These are phyloP conservation scores for Peterozyma toletana DNA, from an alignment of 805 yeast species.

Conservation along the genomic window DNA sequence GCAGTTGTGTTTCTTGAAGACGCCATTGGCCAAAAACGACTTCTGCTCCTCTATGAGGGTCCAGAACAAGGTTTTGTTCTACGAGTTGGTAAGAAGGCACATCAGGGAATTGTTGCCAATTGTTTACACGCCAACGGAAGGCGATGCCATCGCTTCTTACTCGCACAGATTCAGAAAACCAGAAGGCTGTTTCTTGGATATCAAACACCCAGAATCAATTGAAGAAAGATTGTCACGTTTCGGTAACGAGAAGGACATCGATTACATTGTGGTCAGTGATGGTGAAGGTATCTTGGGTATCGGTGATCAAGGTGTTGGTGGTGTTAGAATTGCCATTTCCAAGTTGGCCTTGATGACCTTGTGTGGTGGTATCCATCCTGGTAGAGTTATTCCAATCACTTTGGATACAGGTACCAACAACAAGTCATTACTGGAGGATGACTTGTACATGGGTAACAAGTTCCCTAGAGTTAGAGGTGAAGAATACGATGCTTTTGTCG, in stretches of 20 bases:
- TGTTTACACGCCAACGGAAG: conserved; percentile 85
- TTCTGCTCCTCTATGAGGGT: conserved; percentile 88
- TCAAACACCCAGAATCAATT: conserved; percentile 71
- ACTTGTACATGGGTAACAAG: conserved; percentile 87
- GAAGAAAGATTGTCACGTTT: conserved; percentile 68
- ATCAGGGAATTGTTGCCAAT: conserved; percentile 82
- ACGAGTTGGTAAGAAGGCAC: conserved; percentile 81
- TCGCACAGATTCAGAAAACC: conserved; percentile 92
- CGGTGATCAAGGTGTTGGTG: conserved; percentile 98
- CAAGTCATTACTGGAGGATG: conserved; percentile 69
- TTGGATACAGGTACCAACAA: conserved; percentile 94
- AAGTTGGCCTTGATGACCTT: conserved; percentile 94
- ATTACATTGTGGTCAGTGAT: conserved; percentile 93
- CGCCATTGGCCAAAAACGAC: conserved; percentile 86
- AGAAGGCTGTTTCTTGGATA: conserved; percentile 89
- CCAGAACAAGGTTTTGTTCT: conserved; percentile 86
- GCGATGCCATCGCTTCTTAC: conserved; percentile 92
- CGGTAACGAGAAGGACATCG: conserved; percentile 87
- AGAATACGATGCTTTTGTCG: conserved; percentile 78
- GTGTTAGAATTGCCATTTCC: conserved; percentile 85
- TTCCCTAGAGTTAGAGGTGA: conserved; percentile 83
- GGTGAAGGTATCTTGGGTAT: conserved; percentile 96
- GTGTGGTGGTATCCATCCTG: conserved; percentile 96
- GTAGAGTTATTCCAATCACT: conserved; percentile 85
- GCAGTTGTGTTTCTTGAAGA: conserved; percentile 70